Conservation (phyloP, 306 rosid species). For the Acmispon strigosus region DNA sequence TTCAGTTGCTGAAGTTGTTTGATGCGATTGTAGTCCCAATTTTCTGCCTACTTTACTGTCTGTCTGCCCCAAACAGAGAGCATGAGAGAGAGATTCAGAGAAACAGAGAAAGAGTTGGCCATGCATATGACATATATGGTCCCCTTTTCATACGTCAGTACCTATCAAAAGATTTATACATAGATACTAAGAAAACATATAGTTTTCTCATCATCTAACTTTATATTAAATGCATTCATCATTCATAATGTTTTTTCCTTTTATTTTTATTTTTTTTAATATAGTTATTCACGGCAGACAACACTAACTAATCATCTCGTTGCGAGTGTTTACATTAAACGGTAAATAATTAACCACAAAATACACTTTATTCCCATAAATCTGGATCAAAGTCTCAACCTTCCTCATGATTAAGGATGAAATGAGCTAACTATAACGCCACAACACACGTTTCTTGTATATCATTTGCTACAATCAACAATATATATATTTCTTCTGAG, state of each 20-base stretch:
- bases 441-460: too few species aligned
- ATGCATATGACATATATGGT: slow-evolving; percentile 29
- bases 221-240: slow-evolving; percentile 21
- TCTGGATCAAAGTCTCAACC: too few species aligned
- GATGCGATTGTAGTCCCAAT: slow-evolving; percentile 47
- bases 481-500: too few species aligned
- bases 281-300: too few species aligned
- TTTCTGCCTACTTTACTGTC: slow-evolving; percentile 41
- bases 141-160: slow-evolving; percentile 37
- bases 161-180: slow-evolving; percentile 10
- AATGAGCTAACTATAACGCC: too few species aligned
- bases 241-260: not conserved
- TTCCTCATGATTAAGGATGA: too few species aligned
- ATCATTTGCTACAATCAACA: too few species aligned
- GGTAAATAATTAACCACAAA: too few species aligned
- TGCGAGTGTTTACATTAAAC: too few species aligned
- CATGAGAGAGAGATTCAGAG: slow-evolving; percentile 18
- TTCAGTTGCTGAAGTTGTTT: slow-evolving; percentile 51
- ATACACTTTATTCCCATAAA: too few species aligned
- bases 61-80: slow-evolving; percentile 42
- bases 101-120: slow-evolving; percentile 1
- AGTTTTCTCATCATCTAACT: slow-evolving; percentile 3
- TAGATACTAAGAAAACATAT: slow-evolving; percentile 9
- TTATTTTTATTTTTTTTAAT: not conserved
- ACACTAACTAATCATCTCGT: too few species aligned